Base-by-base conservation (phyloP, 2,329 filamentous ascomycete genomes). In the Xylariaceae sp. region DNA sequence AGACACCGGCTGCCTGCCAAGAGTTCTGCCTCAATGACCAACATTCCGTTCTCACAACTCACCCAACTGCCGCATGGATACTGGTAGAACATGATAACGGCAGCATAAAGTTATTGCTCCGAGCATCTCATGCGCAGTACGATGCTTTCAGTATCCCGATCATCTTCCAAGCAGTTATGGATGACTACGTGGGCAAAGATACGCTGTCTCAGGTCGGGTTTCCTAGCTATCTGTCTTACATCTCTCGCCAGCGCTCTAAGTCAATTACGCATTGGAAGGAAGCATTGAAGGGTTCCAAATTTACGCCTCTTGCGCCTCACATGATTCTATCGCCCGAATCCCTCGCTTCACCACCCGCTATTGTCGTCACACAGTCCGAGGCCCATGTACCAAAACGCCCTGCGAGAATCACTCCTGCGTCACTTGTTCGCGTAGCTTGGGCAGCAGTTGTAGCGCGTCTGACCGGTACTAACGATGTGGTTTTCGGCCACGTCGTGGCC, bases 101-200 rank as follows among this genome's bases (percentile, higher is more conserved):
- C 17, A 21, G 22, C 8, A 37, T 41, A 11, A 40, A 41, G 7
- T 36, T 45, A 5, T 12, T 41, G 10, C 29, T 45, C 16, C 43
- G 43, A 36, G 29, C 29, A 33, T 40, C 33, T 11, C 43, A 45
- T 14, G 43, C 32, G 17, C 43, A 45, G 32, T 45, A 41, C 29
- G 43, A 45, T 16, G 43, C 37, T 33, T 41, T 45, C 19, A 41
- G 43, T 22, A 32, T 45, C 22, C 43, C 43, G 6, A n/a, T 41
- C 3, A 45, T 45, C 14, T 40, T 45, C 14, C 14, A 41, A 37
- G 12, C 37, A 8, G 37, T 45, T 10, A 29, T 45, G 17, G 43
- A 40, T 16, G 17, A 37, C 10, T 45, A 45, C 38, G 32, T 22
- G 11, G 38, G 33, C 8, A 41, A 41, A 19, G 32, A 32, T 8